Conservation (phyloP, 1,284 basidiomycete species). For the Ustilago trichophora region DNA sequence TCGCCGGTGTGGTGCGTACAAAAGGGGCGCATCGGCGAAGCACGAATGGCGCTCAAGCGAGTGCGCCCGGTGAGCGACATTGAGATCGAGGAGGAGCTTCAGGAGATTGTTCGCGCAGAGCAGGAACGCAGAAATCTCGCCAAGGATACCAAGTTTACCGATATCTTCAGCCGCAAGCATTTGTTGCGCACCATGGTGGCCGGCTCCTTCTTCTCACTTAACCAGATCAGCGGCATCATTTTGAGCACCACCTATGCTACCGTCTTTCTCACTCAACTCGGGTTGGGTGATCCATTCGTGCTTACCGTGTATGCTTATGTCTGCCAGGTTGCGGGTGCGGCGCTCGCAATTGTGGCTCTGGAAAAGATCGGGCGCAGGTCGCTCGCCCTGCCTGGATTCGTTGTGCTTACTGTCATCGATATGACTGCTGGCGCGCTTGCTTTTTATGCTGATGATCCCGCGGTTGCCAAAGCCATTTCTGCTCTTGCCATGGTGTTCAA, state of each 20-base stretch:
- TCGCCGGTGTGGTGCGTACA: conserved; percentile 52
- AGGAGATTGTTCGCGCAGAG: conserved; percentile 42
- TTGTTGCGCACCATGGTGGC: conserved; percentile 50
- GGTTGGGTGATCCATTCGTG: conserved; percentile 47
- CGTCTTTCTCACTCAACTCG: conserved; percentile 51
- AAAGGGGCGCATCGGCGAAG: conserved; percentile 51
- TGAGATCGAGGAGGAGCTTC: conserved; percentile 49
- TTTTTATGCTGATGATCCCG: conserved; percentile 15
- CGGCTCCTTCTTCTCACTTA: conserved; percentile 56
- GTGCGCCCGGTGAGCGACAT: conserved; percentile 39
- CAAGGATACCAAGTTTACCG: conserved; percentile 43
- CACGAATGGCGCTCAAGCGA: conserved; percentile 29
- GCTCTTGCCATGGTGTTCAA: conserved; percentile 57
- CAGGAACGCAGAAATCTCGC: conserved; percentile 43
- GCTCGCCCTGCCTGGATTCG: conserved; percentile 50
- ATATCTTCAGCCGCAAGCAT: conserved; percentile 51
- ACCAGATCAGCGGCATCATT: conserved; percentile 58
- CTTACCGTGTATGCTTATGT: conserved; percentile 50
- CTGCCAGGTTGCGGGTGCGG: conserved; percentile 44
- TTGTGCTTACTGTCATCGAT: conserved; percentile 47
- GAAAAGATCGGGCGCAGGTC: conserved; percentile 51
- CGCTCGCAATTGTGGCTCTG: conserved; percentile 50
- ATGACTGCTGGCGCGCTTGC: conserved; percentile 43
- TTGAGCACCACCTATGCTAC: conserved; percentile 55
- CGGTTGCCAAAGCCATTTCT: conserved; percentile 43